These are phyloP conservation scores for Boletus rufocinnamomeus DNA, from an alignment of 768 basidiomycete genomes.

Conservation along the genomic window DNA sequence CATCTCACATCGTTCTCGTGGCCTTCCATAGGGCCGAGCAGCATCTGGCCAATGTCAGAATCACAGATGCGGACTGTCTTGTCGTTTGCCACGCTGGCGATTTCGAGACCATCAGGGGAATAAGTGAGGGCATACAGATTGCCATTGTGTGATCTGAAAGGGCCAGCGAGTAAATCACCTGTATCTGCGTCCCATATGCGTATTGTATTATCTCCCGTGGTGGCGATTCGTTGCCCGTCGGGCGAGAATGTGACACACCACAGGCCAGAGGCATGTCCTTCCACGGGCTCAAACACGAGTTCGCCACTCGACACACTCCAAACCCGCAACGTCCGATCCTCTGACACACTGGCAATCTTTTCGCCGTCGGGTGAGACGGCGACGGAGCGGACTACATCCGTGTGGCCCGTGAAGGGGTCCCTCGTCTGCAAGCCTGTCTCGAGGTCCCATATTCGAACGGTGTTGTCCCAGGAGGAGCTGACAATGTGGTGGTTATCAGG, in stretches of 20 bases:
- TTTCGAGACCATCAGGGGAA: slow-evolving; percentile 33
- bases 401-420: slow-evolving; percentile 28
- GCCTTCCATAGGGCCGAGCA: slow-evolving; percentile 29
- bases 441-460: slow-evolving; percentile 32
- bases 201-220: slow-evolving; percentile 36
- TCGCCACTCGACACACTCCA: slow-evolving; percentile 29
- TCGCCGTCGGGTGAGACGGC: slow-evolving; percentile 33
- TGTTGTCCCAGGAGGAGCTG: slow-evolving; percentile 30
- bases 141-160: slow-evolving; percentile 34
- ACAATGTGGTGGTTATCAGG: slow-evolving; percentile 28
- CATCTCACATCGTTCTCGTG: slow-evolving; percentile 33
- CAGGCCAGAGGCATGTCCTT: slow-evolving; percentile 29
- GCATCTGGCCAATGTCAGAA: slow-evolving; percentile 40
- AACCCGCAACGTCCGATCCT: slow-evolving; percentile 33
- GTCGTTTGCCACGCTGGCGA: slow-evolving; percentile 35
- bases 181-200: slow-evolving; percentile 35
- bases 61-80: slow-evolving; percentile 35
- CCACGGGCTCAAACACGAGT: slow-evolving; percentile 27
- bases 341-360: slow-evolving; percentile 30
- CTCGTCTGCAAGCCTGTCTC: slow-evolving; percentile 16
- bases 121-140: slow-evolving; percentile 42
- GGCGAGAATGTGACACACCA: slow-evolving; percentile 36
- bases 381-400: slow-evolving; percentile 31
- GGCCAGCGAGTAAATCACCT: slow-evolving; percentile 27
- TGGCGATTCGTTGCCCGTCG: slow-evolving; percentile 33